These are phyloP conservation scores for Trametes cingulata DNA, from an alignment of 768 basidiomycete genomes.

Conservation along the genomic window DNA sequence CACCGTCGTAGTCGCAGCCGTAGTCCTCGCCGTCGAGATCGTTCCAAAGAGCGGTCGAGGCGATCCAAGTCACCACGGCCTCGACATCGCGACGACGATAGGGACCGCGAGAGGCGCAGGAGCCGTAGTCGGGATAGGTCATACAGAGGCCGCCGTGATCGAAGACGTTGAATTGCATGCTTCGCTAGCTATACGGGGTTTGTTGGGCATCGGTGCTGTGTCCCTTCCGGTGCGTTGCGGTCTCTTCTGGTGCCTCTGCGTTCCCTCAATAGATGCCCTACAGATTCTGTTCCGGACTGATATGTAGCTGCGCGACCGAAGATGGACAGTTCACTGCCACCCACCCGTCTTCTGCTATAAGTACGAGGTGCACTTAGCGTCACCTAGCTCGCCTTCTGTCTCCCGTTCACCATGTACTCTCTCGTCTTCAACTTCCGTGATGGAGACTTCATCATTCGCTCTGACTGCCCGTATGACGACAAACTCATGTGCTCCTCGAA, in stretches of 20 bases:
- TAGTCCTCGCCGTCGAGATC: slow-evolving; percentile 34
- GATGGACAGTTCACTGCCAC: neutral
- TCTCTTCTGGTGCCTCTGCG: neutral
- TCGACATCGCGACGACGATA: slow-evolving; percentile 19
- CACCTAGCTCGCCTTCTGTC: neutral
- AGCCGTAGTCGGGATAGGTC: slow-evolving; percentile 31
- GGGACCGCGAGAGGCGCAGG: slow-evolving; percentile 32
- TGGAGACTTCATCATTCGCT: slow-evolving; percentile 56
- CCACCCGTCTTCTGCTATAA: slow-evolving; percentile 1
- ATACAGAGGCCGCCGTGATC: slow-evolving; percentile 19
- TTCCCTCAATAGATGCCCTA: neutral
- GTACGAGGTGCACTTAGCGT: neutral
- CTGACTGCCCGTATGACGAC: slow-evolving; percentile 29
- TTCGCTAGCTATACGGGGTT: neutral
- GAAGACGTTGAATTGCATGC: slow-evolving; percentile 10
- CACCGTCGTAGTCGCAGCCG: slow-evolving; percentile 54
- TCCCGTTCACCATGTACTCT: slow-evolving; percentile 17
- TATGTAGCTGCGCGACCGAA: neutral
- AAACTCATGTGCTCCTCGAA: slow-evolving; percentile 27
- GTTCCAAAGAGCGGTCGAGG: slow-evolving; percentile 26
- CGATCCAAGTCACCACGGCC: slow-evolving; percentile 28
- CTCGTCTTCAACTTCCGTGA: slow-evolving; percentile 44
- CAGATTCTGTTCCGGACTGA: neutral
- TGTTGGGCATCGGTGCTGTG: neutral
- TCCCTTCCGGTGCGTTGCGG: neutral